Evolutionary conservation across 352 stramenopile genomes (phyloP).

Genomic region (Globisporangium nodosum): DNA sequence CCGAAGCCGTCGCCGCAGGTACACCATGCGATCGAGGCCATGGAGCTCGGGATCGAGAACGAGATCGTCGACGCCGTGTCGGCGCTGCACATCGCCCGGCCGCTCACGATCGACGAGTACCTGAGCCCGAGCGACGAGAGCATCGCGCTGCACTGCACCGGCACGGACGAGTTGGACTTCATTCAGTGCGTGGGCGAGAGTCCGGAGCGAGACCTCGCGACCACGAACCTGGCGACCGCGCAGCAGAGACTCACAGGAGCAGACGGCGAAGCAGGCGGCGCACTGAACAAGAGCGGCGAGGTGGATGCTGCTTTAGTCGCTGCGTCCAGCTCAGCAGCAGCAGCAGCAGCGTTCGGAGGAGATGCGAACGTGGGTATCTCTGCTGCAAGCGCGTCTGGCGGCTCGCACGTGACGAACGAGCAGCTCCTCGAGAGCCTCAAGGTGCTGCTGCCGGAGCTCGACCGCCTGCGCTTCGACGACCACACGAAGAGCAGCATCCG

Average conservation of each 20-base stretch:
- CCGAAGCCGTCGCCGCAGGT: constrained; percentile 9
- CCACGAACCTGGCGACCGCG: not conserved
- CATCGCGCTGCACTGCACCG: constrained; percentile 33
- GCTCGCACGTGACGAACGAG: constrained; percentile 28
- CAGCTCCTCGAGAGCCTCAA: constrained; percentile 45
- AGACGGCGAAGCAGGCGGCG: not conserved
- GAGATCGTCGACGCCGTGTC: constrained; percentile 3
- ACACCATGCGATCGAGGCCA: constrained; percentile 1
- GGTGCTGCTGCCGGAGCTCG: constrained; percentile 40
- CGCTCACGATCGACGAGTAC: constrained; percentile 40
- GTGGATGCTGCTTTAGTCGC: not conserved
- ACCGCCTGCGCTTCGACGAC: constrained; percentile 49
- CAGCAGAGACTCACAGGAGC: not conserved
- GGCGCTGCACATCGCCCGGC: constrained; percentile 1
- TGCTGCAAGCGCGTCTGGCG: constrained; percentile 2
- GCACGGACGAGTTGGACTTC: constrained; percentile 38
- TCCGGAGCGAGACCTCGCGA: not conserved
- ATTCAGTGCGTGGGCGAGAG: constrained; percentile 20
- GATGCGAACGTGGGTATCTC: not conserved
- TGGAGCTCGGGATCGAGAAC: not conserved
- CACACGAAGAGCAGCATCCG: constrained; percentile 58
- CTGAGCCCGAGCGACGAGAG: constrained; percentile 41
- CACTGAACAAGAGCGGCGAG: not conserved
- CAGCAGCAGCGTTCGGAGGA: not conserved
- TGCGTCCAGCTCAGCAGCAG: not conserved